Percentiles rank a stretch among this genome's conserved stretches.
These are phyloP conservation scores for Ceratocystis colombiana DNA, from an alignment of 2,329 filamentous ascomycete genomes.

Conservation along the genomic window DNA sequence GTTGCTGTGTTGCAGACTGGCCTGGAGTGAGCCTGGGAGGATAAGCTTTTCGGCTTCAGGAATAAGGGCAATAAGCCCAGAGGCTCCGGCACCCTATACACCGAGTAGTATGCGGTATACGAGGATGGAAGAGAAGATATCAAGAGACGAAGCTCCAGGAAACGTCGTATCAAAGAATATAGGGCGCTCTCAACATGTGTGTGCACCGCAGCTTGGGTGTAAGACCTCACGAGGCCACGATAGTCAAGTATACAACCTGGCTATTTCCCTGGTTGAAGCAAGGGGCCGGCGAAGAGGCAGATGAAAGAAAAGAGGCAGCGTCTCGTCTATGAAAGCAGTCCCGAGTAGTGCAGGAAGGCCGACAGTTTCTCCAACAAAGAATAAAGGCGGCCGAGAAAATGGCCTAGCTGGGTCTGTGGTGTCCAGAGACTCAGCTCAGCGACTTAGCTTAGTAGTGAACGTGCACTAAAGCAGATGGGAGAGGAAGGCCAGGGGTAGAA, in stretches of 20 bases:
- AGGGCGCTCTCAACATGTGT: too few relatives aligned
- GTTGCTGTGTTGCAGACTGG: background rate
- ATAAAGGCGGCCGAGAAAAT: background rate
- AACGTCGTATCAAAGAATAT: too few relatives aligned
- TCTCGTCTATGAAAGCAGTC: background rate
- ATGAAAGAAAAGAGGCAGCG: too few relatives aligned
- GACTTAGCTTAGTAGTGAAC: background rate
- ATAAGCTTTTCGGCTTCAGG: background rate
- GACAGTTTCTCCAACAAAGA: background rate
- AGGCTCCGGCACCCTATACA: background rate
- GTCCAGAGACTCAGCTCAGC: background rate
- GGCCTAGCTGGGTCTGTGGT: background rate
- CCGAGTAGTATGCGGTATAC: background rate
- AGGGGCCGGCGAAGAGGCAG: too few relatives aligned
- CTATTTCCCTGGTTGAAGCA: too few relatives aligned
- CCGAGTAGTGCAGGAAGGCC: background rate
- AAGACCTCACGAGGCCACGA: too few relatives aligned
- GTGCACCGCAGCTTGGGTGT: too few relatives aligned
- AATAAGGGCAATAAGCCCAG: background rate
- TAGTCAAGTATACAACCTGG: too few relatives aligned
- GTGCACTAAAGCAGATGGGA: background rate
- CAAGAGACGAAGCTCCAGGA: too few relatives aligned
- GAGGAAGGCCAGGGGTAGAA: constrained; percentile 6
- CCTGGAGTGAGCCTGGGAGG: too few relatives aligned
- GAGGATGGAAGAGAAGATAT: background rate